A percentile compares a stretch with the other conserved stretches of the same genome.
phyloP scores from a whole-genome alignment of 163 green algal species.

The Scenedesmus sp. region DNA sequence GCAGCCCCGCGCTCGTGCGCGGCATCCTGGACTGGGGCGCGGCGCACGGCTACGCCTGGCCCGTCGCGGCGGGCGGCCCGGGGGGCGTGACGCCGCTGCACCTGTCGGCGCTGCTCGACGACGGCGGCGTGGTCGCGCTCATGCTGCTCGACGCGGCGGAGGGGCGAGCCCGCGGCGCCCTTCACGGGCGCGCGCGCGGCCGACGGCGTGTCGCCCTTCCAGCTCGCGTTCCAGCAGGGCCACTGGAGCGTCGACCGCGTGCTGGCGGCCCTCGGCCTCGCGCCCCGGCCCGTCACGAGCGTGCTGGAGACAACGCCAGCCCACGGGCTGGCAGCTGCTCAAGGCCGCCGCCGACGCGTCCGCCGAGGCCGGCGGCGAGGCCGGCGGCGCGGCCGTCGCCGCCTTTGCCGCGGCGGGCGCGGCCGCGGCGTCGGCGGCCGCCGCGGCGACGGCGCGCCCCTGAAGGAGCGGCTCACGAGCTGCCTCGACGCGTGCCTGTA shows the following conservation, averaged over 20 bases:
- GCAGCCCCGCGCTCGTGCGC: slow-evolving; percentile 24
- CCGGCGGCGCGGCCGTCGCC: no score
- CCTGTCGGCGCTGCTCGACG: slow-evolving; percentile 64
- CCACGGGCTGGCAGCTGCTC: no score
- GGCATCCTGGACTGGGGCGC: slow-evolving; percentile 56
- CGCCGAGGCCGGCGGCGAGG: no score
- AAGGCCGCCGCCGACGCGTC: no score
- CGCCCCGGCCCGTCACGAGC: not conserved
- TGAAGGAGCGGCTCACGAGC: slow-evolving; percentile 20
- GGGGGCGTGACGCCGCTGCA: slow-evolving; percentile 75
- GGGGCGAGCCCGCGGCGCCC: no score
- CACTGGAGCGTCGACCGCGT: slow-evolving; percentile 53
- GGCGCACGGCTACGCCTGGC: slow-evolving; percentile 52
- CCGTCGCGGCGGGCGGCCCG: slow-evolving; percentile 52
- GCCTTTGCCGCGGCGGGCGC: no score
- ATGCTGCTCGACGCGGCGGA: slow-evolving; percentile 59
- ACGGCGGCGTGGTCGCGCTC: slow-evolving; percentile 51
- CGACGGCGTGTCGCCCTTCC: slow-evolving; percentile 67
- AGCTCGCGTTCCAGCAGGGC: slow-evolving; percentile 69
- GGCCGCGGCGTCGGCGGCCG: not conserved
- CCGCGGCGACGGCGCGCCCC: no score
- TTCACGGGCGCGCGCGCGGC: slow-evolving; percentile 44
- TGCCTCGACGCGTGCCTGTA: slow-evolving; percentile 59
- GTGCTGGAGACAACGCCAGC: no score
- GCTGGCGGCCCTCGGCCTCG: slow-evolving; percentile 7